Percentiles rank a stretch among this genome's conserved stretches.
Conservation (phyloP, 225 moss, liverwort and hornwort species). For the Pseudoscleropodium purum region DNA sequence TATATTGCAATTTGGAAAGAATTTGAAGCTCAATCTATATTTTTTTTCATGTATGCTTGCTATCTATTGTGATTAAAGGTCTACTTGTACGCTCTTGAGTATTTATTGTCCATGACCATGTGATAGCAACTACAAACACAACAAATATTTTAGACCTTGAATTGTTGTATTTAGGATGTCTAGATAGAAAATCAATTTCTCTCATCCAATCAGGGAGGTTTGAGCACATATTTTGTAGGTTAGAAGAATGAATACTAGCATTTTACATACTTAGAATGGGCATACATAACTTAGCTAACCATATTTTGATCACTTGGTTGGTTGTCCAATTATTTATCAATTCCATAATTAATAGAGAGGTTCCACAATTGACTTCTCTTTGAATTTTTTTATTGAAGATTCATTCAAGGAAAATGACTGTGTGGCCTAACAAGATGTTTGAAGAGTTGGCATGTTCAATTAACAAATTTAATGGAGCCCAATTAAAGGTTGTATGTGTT, state of each 20-base stretch:
- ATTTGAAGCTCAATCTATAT: not conserved
- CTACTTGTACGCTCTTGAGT: not conserved
- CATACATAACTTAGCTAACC: not conserved
- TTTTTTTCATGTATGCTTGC: not conserved
- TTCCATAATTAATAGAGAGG: not conserved
- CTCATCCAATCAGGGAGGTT: slow-evolving; percentile 83
- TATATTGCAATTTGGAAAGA: not conserved
- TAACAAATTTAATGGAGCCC: slow-evolving; percentile 87
- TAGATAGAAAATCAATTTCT: slow-evolving; percentile 96
- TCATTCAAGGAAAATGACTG: slow-evolving; percentile 86
- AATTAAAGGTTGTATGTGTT: slow-evolving; percentile 90
- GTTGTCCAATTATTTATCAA: not conserved
- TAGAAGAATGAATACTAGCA: not conserved
- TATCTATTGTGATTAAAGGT: not conserved
- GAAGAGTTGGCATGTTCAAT: slow-evolving; percentile 90
- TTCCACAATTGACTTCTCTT: not conserved
- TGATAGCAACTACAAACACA: slow-evolving; percentile 87
- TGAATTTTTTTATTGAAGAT: slow-evolving; percentile 33
- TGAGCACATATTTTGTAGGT: slow-evolving; percentile 87
- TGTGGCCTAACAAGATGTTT: slow-evolving; percentile 73
- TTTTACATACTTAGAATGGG: not conserved
- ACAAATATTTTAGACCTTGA: slow-evolving; percentile 92
- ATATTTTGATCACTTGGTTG: not conserved
- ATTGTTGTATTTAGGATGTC: slow-evolving; percentile 74
- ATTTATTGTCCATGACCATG: slow-evolving; percentile 28